Percentiles rank a stretch among this genome's conserved stretches.
Evolutionary conservation across 2,329 filamentous ascomycete genomes (phyloP).

Genomic region (Aspergillus neoniger): DNA sequence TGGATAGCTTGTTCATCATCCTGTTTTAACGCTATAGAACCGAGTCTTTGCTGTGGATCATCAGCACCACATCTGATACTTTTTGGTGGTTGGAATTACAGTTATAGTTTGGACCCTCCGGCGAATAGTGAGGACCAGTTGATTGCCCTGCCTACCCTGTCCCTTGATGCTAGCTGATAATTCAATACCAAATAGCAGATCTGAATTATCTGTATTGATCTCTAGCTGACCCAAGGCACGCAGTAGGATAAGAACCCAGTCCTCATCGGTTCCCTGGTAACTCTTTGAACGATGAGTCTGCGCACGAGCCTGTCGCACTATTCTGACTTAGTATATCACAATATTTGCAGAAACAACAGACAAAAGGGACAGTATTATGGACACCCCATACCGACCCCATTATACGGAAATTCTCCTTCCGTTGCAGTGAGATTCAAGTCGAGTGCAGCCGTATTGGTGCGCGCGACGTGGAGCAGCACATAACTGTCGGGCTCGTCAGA

Average conservation of each 20-base stretch:
- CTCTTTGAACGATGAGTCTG: slow-evolving; percentile 44
- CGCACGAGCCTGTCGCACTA: slow-evolving; percentile 42
- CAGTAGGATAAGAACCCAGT: slow-evolving; percentile 43
- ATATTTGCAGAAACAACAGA: background rate
- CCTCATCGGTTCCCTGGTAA: slow-evolving; percentile 46
- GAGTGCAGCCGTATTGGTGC: slow-evolving; percentile 40
- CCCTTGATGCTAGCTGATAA: slow-evolving; percentile 31
- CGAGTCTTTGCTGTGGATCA: slow-evolving; percentile 52
- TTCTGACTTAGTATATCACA: slow-evolving; percentile 16
- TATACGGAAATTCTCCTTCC: slow-evolving; percentile 59
- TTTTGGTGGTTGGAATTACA: slow-evolving; percentile 25
- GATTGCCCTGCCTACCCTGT: slow-evolving; percentile 31
- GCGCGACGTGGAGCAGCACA: slow-evolving; percentile 55
- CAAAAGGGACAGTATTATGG: background rate
- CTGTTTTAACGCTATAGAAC: slow-evolving; percentile 53
- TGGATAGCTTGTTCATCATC: slow-evolving; percentile 58
- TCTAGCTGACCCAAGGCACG: slow-evolving; percentile 37
- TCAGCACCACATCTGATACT: slow-evolving; percentile 16
- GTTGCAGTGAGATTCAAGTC: slow-evolving; percentile 60
- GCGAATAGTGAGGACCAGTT: slow-evolving; percentile 44
- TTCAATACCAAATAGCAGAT: slow-evolving; percentile 33
- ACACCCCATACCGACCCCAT: slow-evolving; percentile 43
- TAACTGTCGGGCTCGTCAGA: slow-evolving; percentile 43
- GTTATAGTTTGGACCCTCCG: slow-evolving; percentile 53
- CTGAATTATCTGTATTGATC: slow-evolving; percentile 16